Evolutionary conservation across 1,284 basidiomycete genomes (phyloP).

Genomic region (Pseudozyma flocculosa): DNA sequence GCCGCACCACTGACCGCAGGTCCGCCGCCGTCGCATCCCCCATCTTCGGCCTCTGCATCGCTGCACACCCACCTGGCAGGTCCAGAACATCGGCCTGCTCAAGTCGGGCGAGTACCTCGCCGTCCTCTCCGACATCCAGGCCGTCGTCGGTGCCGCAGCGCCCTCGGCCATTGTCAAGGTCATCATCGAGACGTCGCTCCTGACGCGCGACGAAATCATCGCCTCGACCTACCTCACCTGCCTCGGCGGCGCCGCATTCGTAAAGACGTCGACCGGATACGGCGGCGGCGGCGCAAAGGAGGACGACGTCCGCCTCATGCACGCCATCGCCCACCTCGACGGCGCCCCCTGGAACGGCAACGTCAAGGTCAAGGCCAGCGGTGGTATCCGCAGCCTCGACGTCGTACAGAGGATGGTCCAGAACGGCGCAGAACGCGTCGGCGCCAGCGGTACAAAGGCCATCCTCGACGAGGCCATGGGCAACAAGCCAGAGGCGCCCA

Average conservation of each 20-base stretch:
- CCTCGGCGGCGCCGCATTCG: slow-evolving; percentile 42
- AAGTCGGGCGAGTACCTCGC: slow-evolving; percentile 19
- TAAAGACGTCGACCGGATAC: slow-evolving; percentile 54
- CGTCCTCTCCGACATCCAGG: slow-evolving; percentile 28
- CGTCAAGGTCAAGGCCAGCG: slow-evolving; percentile 46
- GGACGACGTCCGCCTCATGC: slow-evolving; percentile 45
- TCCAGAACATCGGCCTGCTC: slow-evolving; percentile 49
- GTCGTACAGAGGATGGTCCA: slow-evolving; percentile 36
- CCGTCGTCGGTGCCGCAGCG: slow-evolving; percentile 37
- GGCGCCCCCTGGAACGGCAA: slow-evolving; percentile 17
- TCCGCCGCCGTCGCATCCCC: not conserved
- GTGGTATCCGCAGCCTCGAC: slow-evolving; percentile 36
- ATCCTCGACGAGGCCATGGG: slow-evolving; percentile 38
- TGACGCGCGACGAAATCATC: slow-evolving; percentile 38
- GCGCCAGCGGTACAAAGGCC: slow-evolving; percentile 44
- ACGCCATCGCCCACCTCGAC: slow-evolving; percentile 21
- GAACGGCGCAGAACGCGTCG: slow-evolving; percentile 44
- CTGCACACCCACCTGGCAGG: too few species aligned
- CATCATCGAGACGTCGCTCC: slow-evolving; percentile 45
- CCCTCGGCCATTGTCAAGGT: slow-evolving; percentile 41
- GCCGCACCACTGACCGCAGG: too few species aligned
- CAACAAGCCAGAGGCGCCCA: not conserved
- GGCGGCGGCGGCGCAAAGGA: slow-evolving; percentile 42
- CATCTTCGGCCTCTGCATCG: slow-evolving; percentile 2
- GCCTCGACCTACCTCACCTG: slow-evolving; percentile 37